These are phyloP conservation scores for Gyrodon lividus DNA, from an alignment of 768 basidiomycete genomes.

Conservation along the genomic window DNA sequence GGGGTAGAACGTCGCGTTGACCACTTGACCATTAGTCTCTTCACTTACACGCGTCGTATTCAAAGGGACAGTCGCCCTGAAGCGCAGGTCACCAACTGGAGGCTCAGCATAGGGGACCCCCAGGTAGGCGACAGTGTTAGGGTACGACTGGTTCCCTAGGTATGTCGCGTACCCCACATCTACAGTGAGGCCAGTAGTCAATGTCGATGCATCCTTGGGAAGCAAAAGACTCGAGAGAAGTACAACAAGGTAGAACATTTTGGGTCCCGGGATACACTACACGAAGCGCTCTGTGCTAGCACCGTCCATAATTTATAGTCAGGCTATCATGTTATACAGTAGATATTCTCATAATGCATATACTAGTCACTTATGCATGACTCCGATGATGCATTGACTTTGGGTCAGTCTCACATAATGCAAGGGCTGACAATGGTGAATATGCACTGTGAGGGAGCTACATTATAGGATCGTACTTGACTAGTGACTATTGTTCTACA, in stretches of 20 bases:
- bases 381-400: too few species aligned
- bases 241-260: not conserved
- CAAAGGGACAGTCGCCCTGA: constrained; percentile 50
- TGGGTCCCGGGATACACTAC: not conserved
- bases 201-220: constrained; percentile 6
- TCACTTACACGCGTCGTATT: constrained; percentile 43
- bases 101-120: constrained; percentile 46
- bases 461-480: too few species aligned
- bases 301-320: not conserved
- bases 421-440: too few species aligned
- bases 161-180: constrained; percentile 62
- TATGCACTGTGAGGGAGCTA: too few species aligned
- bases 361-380: too few species aligned
- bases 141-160: constrained; percentile 49
- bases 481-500: too few species aligned
- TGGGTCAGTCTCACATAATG: too few species aligned
- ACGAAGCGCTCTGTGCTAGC: not conserved
- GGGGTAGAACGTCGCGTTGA: constrained; percentile 56
- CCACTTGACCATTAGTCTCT: constrained; percentile 36
- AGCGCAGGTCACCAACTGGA: constrained; percentile 41
- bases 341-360: too few species aligned
- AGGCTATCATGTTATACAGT: too few species aligned
- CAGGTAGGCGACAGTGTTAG: constrained; percentile 56
- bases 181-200: constrained; percentile 34
- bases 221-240: constrained; percentile 26